These are phyloP conservation scores for Pseudogymnoascus sp. DNA, from an alignment of 2,329 filamentous ascomycete species.

Conservation along the genomic window DNA sequence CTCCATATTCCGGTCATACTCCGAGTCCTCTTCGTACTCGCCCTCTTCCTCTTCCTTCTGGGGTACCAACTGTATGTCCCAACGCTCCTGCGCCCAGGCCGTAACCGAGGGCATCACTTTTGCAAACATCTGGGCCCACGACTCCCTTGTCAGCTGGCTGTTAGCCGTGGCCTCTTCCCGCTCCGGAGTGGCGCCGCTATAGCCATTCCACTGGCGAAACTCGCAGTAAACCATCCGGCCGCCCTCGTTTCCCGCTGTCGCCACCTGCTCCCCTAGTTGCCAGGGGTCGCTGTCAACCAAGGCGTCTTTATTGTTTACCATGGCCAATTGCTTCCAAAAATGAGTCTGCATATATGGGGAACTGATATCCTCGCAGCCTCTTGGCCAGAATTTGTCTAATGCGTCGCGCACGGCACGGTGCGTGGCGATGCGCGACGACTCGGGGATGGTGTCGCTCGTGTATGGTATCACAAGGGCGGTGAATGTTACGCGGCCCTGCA, in stretches of 20 bases:
- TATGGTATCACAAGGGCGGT: background rate
- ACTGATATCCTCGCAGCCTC: conserved; percentile 15
- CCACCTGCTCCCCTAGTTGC: conserved; percentile 11
- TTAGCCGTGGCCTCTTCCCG: conserved; percentile 14
- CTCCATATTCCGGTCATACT: background rate
- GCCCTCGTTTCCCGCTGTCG: conserved; percentile 26
- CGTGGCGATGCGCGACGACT: background rate
- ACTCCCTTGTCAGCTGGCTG: conserved; percentile 15
- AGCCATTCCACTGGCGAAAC: conserved; percentile 11
- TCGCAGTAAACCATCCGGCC: conserved; percentile 15
- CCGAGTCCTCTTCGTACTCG: background rate
- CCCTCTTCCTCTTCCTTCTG: background rate
- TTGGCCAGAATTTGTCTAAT: conserved; percentile 10
- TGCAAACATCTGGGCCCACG: conserved; percentile 13
- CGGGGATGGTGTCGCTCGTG: background rate
- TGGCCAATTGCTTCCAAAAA: background rate
- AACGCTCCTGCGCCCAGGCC: conserved; percentile 20
- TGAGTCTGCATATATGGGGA: background rate
- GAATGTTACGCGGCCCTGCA: background rate
- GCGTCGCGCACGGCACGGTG: background rate
- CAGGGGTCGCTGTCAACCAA: background rate
- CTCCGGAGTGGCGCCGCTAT: conserved; percentile 9
- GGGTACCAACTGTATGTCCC: conserved; percentile 13
- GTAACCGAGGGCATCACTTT: conserved; percentile 20
- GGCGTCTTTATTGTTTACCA: background rate